Evolutionary conservation across 2,329 filamentous ascomycete species (phyloP).

Genomic region (Hirsutella minnesotensis): DNA sequence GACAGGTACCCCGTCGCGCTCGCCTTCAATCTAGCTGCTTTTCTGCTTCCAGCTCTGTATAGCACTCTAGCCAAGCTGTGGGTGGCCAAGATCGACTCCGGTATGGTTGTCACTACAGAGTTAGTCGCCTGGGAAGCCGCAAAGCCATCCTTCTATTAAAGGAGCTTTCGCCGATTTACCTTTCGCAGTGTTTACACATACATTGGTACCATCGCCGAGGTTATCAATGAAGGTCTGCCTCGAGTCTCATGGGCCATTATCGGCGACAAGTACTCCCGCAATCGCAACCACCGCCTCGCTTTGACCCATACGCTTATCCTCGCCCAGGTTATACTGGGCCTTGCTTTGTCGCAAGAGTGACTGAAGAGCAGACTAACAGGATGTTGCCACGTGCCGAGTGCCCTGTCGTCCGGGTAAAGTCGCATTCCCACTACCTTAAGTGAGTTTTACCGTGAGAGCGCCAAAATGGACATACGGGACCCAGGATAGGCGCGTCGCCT

Average conservation of each 20-base stretch:
- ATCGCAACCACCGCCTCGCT: slow-evolving; percentile 35
- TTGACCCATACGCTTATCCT: slow-evolving; percentile 53
- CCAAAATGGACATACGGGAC: too few species aligned
- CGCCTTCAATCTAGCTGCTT: slow-evolving; percentile 49
- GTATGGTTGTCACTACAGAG: slow-evolving; percentile 24
- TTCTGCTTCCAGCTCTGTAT: slow-evolving; percentile 56
- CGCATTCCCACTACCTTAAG: too few species aligned
- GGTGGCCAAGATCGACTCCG: slow-evolving; percentile 55
- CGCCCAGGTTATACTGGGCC: slow-evolving; percentile 44
- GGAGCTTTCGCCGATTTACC: neutral
- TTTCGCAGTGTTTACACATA: slow-evolving; percentile 49
- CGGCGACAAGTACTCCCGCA: slow-evolving; percentile 47
- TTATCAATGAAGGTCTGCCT: slow-evolving; percentile 62
- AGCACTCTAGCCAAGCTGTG: slow-evolving; percentile 56
- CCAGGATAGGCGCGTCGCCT: too few species aligned
- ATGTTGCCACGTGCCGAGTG: too few species aligned
- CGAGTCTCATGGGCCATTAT: slow-evolving; percentile 58
- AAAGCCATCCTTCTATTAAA: neutral
- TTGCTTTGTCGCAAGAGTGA: slow-evolving; percentile 36
- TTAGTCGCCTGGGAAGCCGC: neutral
- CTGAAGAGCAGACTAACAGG: too few species aligned
- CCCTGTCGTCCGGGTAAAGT: too few species aligned
- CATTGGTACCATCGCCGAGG: slow-evolving; percentile 53
- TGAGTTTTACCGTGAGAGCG: too few species aligned
- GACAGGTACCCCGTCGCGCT: slow-evolving; percentile 41